A percentile compares a stretch with the other conserved stretches of the same genome.
Evolutionary conservation across 108 stramenopile species (phyloP).

Genomic region (Nitzschia palea): DNA sequence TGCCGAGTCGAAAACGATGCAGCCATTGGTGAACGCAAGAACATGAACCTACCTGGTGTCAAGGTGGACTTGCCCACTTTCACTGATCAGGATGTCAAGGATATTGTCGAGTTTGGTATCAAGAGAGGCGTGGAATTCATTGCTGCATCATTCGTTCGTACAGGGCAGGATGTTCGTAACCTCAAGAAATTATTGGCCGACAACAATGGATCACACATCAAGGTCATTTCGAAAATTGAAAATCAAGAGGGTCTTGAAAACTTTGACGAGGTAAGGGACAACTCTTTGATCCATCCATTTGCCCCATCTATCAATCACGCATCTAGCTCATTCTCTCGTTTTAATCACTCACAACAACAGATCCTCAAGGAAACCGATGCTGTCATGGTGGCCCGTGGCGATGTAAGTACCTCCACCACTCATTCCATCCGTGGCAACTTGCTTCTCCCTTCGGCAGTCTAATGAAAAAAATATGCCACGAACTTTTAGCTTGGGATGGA

Average conservation of each 20-base stretch:
- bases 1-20: slow-evolving; percentile 78
- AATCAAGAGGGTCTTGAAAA: slow-evolving; percentile 95
- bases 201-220: slow-evolving; percentile 84
- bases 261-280: slow-evolving; percentile 69
- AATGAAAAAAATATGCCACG: neutral
- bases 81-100: slow-evolving; percentile 93
- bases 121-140: slow-evolving; percentile 92
- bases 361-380: slow-evolving; percentile 90
- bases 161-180: slow-evolving; percentile 79
- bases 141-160: slow-evolving; percentile 96
- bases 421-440: too few species aligned
- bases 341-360: neutral
- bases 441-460: neutral
- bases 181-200: slow-evolving; percentile 87
- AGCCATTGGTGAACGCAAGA: slow-evolving; percentile 84
- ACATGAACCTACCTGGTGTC: slow-evolving; percentile 92
- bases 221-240: slow-evolving; percentile 98
- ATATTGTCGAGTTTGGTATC: slow-evolving; percentile 89
- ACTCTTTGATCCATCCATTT: neutral
- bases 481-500: slow-evolving; percentile 99
- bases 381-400: slow-evolving; percentile 99
- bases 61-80: slow-evolving; percentile 83
- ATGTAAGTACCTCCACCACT: slow-evolving; percentile 74
- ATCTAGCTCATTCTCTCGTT: too few species aligned
- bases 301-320: neutral